phyloP scores from a whole-genome alignment of 202 grass and related monocot genomes.

The Hordeum pubiflorum region DNA sequence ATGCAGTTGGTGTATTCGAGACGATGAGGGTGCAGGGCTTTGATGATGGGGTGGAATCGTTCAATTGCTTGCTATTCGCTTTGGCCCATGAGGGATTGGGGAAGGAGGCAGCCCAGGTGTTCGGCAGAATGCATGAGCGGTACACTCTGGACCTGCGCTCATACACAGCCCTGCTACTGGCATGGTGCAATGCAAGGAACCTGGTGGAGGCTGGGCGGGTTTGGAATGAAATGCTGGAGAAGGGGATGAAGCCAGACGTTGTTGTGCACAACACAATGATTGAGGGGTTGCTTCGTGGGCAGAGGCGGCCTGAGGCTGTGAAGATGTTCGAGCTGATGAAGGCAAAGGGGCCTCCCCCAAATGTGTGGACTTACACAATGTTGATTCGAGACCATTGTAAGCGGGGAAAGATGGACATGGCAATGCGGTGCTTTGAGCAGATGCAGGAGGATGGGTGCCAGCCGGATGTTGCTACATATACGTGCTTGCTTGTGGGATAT shows the following conservation, averaged over 20 bases:
- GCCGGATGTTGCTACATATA: constrained; percentile 49
- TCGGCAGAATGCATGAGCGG: constrained; percentile 51
- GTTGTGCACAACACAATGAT: constrained; percentile 73
- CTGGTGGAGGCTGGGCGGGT: constrained; percentile 60
- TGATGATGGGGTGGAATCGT: constrained; percentile 57
- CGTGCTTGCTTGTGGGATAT: constrained; percentile 80
- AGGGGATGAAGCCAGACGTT: constrained; percentile 59
- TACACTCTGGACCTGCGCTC: constrained; percentile 53
- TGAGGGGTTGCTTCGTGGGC: constrained; percentile 62
- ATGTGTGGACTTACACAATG: constrained; percentile 69
- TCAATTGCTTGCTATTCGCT: constrained; percentile 70
- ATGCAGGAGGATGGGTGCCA: constrained; percentile 46
- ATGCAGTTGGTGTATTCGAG: constrained; percentile 63
- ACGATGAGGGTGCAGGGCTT: constrained; percentile 60
- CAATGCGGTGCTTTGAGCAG: constrained; percentile 52
- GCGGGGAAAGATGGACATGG: constrained; percentile 74
- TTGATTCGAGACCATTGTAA: constrained; percentile 72
- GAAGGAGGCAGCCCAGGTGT: constrained; percentile 62
- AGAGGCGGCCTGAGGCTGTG: constrained; percentile 60
- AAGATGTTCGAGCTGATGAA: constrained; percentile 97
- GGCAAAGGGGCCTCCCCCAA: constrained; percentile 65
- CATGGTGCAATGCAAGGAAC: constrained; percentile 74
- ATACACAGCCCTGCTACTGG: constrained; percentile 60
- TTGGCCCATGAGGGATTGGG: constrained; percentile 59
- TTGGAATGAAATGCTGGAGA: constrained; percentile 86